Evolutionary conservation across 441 rosid genomes (phyloP), one percentile per base, ranked within the genome.

Genomic region (Metrosideros polymorpha): DNA sequence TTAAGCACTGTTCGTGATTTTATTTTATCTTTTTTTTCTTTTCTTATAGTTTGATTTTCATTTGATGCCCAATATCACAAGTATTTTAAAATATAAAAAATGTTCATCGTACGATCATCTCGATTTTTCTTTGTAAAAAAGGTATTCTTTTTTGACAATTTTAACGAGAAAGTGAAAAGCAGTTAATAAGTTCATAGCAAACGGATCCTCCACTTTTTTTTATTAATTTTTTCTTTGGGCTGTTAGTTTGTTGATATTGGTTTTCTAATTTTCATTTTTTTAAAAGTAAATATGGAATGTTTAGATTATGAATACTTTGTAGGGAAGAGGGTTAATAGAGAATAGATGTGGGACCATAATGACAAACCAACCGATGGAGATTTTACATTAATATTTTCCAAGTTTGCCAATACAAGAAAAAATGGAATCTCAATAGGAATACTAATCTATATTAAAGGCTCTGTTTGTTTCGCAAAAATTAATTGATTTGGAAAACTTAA

Each of bases 11-110:
- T 50, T 50, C 13, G 6, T 50, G 52, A 50, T 9, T 4, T 53
- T 9, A 0, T 2, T 57, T n/a, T 3, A 6, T 0, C 1, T 0
- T 5, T 2, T 0, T 13, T 55, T 10, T 27, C 4, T 61, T 61
- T 14, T 14, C 1, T 1, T 61, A 9, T 30, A 18, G 10, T 29
- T 61, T 15, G 71, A 61, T 29, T 61, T 59, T 61, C 4, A 61
- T 61, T 29, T 30, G 39, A 61, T 29, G 30, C 22, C 12, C 4
- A 29, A 61, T 15, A 15, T 29, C 12, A 4, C 24, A 8, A 30
- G 7, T 30, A 61, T 61, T 61, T 61, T 32, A 61, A 29, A 61
- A n/a, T n/a, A n/a, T n/a, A n/a, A n/a, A n/a, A n/a, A n/a, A n/a
- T n/a, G n/a, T n/a, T n/a, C n/a, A n/a, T n/a, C n/a, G n/a, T n/a